Base-by-base conservation (phyloP, 1,139 yeast species). In the Yamadazyma sp. region DNA sequence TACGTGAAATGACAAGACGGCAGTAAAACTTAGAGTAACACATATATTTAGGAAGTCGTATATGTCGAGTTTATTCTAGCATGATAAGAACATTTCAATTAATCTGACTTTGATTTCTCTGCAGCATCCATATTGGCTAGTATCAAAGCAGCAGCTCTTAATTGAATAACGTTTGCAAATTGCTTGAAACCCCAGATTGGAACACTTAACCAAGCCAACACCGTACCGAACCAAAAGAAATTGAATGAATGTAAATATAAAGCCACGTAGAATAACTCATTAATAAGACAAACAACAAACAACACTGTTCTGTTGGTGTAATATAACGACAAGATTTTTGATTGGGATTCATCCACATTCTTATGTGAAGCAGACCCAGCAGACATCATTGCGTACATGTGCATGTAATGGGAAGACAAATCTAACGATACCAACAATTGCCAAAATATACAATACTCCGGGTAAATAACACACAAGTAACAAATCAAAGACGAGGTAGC, bases 341-440 rank as follows among this genome's bases (percentile, higher is more conserved):
- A 79, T 36, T 86, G 80, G 48, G 80, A 80, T 50, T 78, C 70
- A 45, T 82, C 86, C 42, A 94, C 87, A 50, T 80, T 78, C 69
- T 94, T 94, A 67, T 94, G 99, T 30, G 90, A 80, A 12, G 78
- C 57, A 9, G 86, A 81, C 11, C 97, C 97, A 33, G 80, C 71
- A 37, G 82, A 76, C 53, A 90, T 68, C 71, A 88, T 86, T 38
- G 97, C 96, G 61, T 90, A 90, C 98, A 94, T 92, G 70, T 94
- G 98, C 86, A 94, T 87, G 67, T 94, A 94, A 59, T 94, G 99
- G 40, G 95, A 85, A 2, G 97, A 90, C 55, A 94, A 75, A 62
- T 94, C 99, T 53, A 92, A 70, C 20, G 94, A 85, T 39, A 89
- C 82, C 53, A 92, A 70, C 23, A 86, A 56, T 66, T 94, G 99